Evolutionary conservation across 1,284 basidiomycete genomes (phyloP), one percentile per base, ranked within the genome.

Genomic region (Ustilago cynodontis): DNA sequence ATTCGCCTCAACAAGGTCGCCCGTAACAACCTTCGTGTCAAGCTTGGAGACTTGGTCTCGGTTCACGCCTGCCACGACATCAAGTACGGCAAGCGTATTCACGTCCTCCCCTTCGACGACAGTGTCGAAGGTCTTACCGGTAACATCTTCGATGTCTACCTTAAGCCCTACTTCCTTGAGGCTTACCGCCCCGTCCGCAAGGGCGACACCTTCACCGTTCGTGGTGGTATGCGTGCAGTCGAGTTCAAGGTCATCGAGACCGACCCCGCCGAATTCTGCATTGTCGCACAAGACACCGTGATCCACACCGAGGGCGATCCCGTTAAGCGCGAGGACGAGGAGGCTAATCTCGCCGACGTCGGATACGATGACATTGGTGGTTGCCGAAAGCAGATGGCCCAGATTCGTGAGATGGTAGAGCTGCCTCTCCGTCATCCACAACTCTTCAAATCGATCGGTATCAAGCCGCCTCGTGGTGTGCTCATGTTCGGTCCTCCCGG

Each of bases 301-400:
- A 95, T 97, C 77, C 94, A 96, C 88, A 95, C 93, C 52, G 97
- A 99, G 90, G 97, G 97, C 73, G 97, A 99, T 81, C 94, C 97
- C 0, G 93, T 99, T 83, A 98, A 99, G 89, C 92, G 97, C 69
- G 97, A 99, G 87, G 97, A 98, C 71, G 97, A 99, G 88, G 97
- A 99, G 88, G 91, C 94, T 47, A 98, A 96, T 87, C 90, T 99
- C 35, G 92, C 91, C 78, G 97, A 97, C 82, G 97, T 99, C 77
- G 97, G 97, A 37, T 99, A 99, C 86, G 97, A 99, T 83, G 96
- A 99, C 85, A 96, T 99, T 80, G 97, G 96, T 88, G 96, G 96
- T 58, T 98, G 95, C 89, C 91, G 96, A 82, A 99, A 99, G 87
- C 97, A 99, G 87, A 95, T 99, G 92, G 96, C 96, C 2, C 95